Evolutionary conservation across 2,329 filamentous ascomycete species (phyloP).

Genomic region (Cladophialophora immunda): DNA sequence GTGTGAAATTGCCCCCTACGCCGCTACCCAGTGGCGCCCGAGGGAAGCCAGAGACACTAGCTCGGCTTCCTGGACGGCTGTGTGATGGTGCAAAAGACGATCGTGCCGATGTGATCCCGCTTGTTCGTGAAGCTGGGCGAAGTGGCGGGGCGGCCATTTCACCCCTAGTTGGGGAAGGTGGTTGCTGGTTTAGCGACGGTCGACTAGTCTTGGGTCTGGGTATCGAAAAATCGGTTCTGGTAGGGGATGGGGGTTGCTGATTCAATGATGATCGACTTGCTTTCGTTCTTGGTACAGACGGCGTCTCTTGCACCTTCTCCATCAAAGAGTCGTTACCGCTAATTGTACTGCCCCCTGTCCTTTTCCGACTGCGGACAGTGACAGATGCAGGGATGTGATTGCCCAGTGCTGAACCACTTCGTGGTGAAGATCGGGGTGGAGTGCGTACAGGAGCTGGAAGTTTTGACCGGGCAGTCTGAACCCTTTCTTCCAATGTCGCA

Average conservation of each 20-base stretch:
- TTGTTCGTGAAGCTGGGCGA: slow-evolving; percentile 42
- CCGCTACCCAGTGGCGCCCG: slow-evolving; percentile 34
- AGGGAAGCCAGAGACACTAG: slow-evolving; percentile 37
- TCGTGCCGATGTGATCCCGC: slow-evolving; percentile 31
- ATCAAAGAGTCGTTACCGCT: slow-evolving; percentile 48
- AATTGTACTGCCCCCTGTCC: slow-evolving; percentile 68
- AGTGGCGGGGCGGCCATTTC: slow-evolving; percentile 39
- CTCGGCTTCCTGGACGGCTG: slow-evolving; percentile 39
- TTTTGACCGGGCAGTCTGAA: slow-evolving; percentile 90
- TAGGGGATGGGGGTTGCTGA: slow-evolving; percentile 59
- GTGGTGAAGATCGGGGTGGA: slow-evolving; percentile 82
- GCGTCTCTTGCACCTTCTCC: slow-evolving; percentile 42
- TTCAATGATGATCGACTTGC: slow-evolving; percentile 69
- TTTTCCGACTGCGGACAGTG: slow-evolving; percentile 71
- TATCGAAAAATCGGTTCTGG: slow-evolving; percentile 27
- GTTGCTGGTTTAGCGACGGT: slow-evolving; percentile 65
- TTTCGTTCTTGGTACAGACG: slow-evolving; percentile 34
- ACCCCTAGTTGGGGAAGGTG: slow-evolving; percentile 54
- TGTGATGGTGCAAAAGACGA: slow-evolving; percentile 39
- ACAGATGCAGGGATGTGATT: slow-evolving; percentile 64
- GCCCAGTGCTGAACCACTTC: slow-evolving; percentile 61
- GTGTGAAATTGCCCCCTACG: slow-evolving; percentile 30
- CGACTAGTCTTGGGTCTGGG: slow-evolving; percentile 56
- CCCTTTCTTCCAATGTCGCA: slow-evolving; percentile 92
- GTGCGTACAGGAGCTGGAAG: slow-evolving; percentile 82